Evolutionary conservation across 768 basidiomycete species (phyloP).

Genomic region (Boletus sp.): DNA sequence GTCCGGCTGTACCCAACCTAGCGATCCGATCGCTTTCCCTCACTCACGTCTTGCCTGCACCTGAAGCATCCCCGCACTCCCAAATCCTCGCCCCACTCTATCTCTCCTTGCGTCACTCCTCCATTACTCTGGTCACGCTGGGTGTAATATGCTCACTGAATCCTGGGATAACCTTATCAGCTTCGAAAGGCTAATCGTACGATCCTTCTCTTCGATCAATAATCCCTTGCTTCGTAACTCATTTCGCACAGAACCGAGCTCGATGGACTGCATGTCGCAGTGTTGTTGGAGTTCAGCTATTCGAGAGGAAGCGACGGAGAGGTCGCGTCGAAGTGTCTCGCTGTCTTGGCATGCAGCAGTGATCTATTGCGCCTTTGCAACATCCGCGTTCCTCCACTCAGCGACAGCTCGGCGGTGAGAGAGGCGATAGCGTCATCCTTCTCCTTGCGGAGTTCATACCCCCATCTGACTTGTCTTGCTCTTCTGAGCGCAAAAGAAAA

Average conservation of each 20-base stretch:
- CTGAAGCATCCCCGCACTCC: no score
- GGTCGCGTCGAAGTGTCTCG: background rate
- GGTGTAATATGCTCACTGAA: no score
- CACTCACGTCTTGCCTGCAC: no score
- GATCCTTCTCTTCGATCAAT: background rate
- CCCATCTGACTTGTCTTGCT: no score
- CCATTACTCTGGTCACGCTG: no score
- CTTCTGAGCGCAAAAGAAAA: no score
- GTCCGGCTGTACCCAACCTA: no score
- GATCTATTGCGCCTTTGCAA: background rate
- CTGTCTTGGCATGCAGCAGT: background rate
- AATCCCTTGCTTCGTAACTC: background rate
- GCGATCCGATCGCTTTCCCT: no score
- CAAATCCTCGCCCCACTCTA: no score
- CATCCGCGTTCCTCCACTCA: background rate
- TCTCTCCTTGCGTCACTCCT: no score
- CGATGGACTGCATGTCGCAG: background rate
- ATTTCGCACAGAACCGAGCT: background rate
- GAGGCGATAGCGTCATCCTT: background rate
- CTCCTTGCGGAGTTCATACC: background rate
- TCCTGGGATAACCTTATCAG: no score
- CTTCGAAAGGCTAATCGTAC: background rate
- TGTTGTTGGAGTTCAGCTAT: background rate
- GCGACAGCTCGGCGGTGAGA: background rate
- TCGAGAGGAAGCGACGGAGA: background rate